Evolutionary conservation across 2,329 filamentous ascomycete species (phyloP), one percentile per base, ranked within the genome.

Genomic region (Ploettnerulaceae sp.): DNA sequence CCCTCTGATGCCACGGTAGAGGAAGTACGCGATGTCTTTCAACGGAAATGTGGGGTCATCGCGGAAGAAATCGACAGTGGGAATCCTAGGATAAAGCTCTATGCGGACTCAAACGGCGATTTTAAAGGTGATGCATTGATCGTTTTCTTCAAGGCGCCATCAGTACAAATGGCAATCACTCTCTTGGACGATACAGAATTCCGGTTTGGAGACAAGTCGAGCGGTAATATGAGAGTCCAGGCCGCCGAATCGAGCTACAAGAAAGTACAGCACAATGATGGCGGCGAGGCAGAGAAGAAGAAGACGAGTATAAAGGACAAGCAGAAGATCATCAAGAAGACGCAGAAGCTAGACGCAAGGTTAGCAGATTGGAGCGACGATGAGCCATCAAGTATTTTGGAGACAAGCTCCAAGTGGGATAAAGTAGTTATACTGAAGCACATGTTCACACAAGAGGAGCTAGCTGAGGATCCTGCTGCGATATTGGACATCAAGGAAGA

Each of bases 341-440:
- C 88, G 0, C 86, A 95, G 65, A 93, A 91, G 64, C 74, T 97
- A 58, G 88, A 91, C 60, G 91, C 89, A 38, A 90, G 91, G 68
- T 79, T 97, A 25, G 86, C 89, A 3, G 90, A 97, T 66, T 98
- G 93, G 93, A 86, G 89, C 61, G 91, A 96, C 61, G 90, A 97
- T 63, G 84, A 91, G 45, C 77, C 84, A 20, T 77, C 73, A 1
- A 67, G 72, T 18, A 60, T 80, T 18, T 73, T 75, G n/a, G 73
- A 80, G 32, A 75, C 72, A 7, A 74, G 67, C 53, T 73, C 72
- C 11, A 75, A 72, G 60, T 85, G 79, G 69, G 86, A 90, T 59
- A 94, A 90, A 65, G 73, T 87, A 12, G 90, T 95, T 21, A 82
- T 97, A 48, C 70, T 98, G 54, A 88, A 88, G 63, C 82, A 95